Percentiles rank a stretch among this genome's conserved stretches.
Conservation (phyloP, 2,329 filamentous ascomycete species). For the Colletotrichum sp. region DNA sequence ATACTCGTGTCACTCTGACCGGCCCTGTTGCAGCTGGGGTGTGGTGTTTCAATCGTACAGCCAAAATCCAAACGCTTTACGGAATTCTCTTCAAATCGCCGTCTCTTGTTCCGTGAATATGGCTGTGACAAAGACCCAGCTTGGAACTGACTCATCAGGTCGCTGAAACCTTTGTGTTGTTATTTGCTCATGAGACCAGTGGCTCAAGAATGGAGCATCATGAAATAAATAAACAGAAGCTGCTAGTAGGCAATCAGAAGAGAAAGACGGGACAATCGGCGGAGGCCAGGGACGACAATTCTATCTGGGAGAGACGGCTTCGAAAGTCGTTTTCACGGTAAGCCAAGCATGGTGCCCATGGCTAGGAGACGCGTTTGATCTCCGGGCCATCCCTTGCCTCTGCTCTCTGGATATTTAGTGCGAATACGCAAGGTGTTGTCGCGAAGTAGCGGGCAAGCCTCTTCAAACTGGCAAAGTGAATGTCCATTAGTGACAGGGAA, state of each 20-base stretch:
- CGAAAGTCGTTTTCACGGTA: fast-evolving
- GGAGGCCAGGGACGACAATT: no score
- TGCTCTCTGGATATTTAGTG: fast-evolving
- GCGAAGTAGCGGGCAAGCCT: neutral
- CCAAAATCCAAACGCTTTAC: fast-evolving
- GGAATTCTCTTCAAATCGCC: neutral
- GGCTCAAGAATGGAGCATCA: fast-evolving
- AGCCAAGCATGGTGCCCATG: neutral
- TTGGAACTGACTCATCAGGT: fast-evolving
- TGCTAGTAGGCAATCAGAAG: neutral
- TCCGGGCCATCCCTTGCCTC: neutral
- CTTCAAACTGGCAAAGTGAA: neutral
- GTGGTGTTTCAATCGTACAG: fast-evolving
- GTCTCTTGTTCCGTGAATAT: fast-evolving
- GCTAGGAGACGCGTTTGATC: neutral
- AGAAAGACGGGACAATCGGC: neutral
- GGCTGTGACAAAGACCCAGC: fast-evolving
- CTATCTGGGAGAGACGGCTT: neutral
- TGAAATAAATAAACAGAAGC: fast-evolving
- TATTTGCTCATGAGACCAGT: neutral
- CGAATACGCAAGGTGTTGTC: neutral
- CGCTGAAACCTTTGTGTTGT: neutral
- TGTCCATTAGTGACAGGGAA: fast-evolving
- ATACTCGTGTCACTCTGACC: no score
- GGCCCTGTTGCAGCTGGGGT: fast-evolving